Base-by-base conservation (phyloP, 768 basidiomycete genomes). In the Psilocybe cyanescens region DNA sequence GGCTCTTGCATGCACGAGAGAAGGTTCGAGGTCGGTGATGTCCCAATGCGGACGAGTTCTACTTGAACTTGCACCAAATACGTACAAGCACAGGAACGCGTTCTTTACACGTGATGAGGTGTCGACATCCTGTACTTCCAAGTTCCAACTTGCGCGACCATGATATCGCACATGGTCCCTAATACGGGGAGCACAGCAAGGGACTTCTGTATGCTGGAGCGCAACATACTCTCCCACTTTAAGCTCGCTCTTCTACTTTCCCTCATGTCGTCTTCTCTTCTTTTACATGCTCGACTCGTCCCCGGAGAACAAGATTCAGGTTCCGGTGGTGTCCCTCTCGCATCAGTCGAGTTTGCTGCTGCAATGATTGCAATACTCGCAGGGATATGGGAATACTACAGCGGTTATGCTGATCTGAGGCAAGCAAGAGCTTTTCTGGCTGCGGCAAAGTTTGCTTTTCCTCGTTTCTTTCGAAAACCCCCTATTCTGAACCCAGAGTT, bases 151-250 rank as follows among this genome's bases (percentile, higher is more conserved):
- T 50, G 58, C 39, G 66, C 52, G 63, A 44, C 14, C 14, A 55
- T 62, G 58, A 62, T 60, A 64, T 67, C 72, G 30, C 67, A 61
- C 62, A 68, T 77, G 60, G 65, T 84, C 9, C 74, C 79, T 55
- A 84, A 86, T 64, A 72, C 72, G 28, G 86, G 86, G 47, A 88
- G 90, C 65, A 77, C 78, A 5, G 88, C 88, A n/a, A 80, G 90
- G 68, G 91, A 92, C 70, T 90, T 85, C 62, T 88, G 84, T 72
- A 90, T 92, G 89, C 80, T 92, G 12, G 91, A 92, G 72, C 81
- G 91, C 55, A 92, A 92, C 66, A 76, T 90, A 53, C 77, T 92
- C 33, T 82, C 89, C 0, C 87, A 92, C 68, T 61, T 89, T 57
- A 89, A 86, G 67, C 80, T 92, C 29, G 87, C 84, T 4, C 75